phyloP scores from a whole-genome alignment of 2,329 filamentous ascomycete species.

The Cladosporium sp. region DNA sequence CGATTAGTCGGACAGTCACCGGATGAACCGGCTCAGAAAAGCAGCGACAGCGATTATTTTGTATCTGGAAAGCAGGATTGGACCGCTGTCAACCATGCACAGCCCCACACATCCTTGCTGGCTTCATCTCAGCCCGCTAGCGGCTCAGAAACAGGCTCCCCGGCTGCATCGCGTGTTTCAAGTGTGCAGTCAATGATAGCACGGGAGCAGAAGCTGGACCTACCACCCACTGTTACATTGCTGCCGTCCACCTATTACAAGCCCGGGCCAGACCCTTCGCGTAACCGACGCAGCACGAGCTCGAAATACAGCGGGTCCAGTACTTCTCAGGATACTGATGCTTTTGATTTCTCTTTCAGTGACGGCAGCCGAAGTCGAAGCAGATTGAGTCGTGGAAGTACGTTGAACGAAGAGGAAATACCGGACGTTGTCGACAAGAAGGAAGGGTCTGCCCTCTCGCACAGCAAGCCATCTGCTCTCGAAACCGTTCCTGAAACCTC shows the following conservation, averaged over 20 bases:
- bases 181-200: constrained; percentile 20
- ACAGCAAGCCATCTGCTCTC: constrained; percentile 15
- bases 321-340: constrained; percentile 24
- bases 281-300: constrained; percentile 23
- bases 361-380: constrained; percentile 18
- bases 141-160: constrained; percentile 23
- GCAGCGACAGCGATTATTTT: constrained; percentile 13
- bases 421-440: not conserved
- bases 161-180: constrained; percentile 29
- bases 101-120: constrained; percentile 11
- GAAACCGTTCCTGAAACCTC: constrained; percentile 28
- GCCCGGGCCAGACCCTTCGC: constrained; percentile 20
- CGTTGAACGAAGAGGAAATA: constrained; percentile 17
- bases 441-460: not conserved
- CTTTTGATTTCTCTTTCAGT: constrained; percentile 17
- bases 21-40: constrained; percentile 16
- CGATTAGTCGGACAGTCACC: constrained; percentile 29
- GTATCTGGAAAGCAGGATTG: constrained; percentile 16
- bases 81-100: constrained; percentile 1
- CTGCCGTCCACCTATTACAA: constrained; percentile 18
- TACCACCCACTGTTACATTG: constrained; percentile 22
- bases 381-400: constrained; percentile 27
- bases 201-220: constrained; percentile 22
- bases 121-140: constrained; percentile 22
- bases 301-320: constrained; percentile 27